Evolutionary conservation across 192 early-diverging fungal genomes (phyloP).

Genomic region (Chytriomyces hyalinus): DNA sequence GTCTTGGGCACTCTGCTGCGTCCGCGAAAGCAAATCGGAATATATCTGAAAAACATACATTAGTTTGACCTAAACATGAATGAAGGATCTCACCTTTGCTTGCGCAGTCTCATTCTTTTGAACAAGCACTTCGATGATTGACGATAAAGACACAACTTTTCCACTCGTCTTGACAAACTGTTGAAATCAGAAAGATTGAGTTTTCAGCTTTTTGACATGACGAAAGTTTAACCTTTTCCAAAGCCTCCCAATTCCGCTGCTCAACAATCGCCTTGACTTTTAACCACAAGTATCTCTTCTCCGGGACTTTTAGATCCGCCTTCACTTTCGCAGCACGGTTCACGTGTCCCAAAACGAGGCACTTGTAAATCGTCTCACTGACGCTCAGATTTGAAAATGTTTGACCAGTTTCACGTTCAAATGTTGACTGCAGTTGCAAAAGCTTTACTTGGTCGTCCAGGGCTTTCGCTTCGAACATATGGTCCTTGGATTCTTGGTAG

Average conservation of each 20-base stretch:
- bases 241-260: slow-evolving; percentile 80
- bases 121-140: slow-evolving; percentile 17
- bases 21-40: neutral
- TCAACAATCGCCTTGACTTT: slow-evolving; percentile 80
- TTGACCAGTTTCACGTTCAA: slow-evolving; percentile 76
- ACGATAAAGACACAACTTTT: slow-evolving; percentile 8
- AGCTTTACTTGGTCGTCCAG: slow-evolving; percentile 83
- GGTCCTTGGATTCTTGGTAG: slow-evolving; percentile 74
- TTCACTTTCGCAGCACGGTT: slow-evolving; percentile 77
- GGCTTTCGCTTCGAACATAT: slow-evolving; percentile 74
- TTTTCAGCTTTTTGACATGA: too few species aligned
- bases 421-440: slow-evolving; percentile 70
- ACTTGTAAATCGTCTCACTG: slow-evolving; percentile 85
- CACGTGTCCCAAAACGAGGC: slow-evolving; percentile 72
- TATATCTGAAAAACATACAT: neutral
- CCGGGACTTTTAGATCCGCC: slow-evolving; percentile 85
- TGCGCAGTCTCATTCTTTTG: slow-evolving; percentile 20
- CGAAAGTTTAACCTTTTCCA: slow-evolving; percentile 66
- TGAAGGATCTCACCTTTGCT: slow-evolving; percentile 17
- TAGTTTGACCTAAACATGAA: neutral
- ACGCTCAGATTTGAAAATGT: slow-evolving; percentile 75
- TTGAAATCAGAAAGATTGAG: neutral
- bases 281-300: slow-evolving; percentile 90
- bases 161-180: slow-evolving; percentile 27
- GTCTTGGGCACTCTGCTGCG: slow-evolving; percentile 7